phyloP scores from a whole-genome alignment of 208 protist genomes.

The Trypanosoma rangeli region DNA sequence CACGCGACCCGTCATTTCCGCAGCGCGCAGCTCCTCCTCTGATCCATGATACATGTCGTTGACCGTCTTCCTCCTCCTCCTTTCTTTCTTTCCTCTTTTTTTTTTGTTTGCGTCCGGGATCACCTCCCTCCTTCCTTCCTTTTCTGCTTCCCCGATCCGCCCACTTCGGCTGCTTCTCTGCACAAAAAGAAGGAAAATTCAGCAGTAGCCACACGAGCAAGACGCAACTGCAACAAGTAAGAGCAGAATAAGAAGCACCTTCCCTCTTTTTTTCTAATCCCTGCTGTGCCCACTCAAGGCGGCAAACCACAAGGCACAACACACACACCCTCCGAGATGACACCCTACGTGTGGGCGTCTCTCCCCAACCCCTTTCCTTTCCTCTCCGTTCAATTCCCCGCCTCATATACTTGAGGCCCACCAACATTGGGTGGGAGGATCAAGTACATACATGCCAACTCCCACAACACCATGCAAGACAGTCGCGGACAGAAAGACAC shows the following conservation, averaged over 20 bases:
- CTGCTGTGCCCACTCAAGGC: no score
- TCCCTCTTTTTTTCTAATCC: no score
- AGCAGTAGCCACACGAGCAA: no score
- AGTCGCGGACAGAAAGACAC: background rate
- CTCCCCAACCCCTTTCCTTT: no score
- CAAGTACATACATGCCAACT: background rate
- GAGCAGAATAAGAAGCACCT: background rate
- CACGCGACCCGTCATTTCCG: constrained; percentile 29
- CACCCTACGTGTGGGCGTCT: no score
- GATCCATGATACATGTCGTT: constrained; percentile 17
- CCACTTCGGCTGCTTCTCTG: background rate
- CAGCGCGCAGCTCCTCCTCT: constrained; percentile 26
- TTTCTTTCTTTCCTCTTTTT: background rate
- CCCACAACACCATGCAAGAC: background rate
- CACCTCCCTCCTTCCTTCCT: no score
- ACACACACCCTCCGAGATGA: no score
- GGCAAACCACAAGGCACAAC: no score
- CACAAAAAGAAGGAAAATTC: no score
- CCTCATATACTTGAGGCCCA: no score
- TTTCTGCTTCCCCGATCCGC: background rate
- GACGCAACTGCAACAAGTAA: no score
- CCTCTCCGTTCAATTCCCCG: no score
- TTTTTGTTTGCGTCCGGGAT: background rate
- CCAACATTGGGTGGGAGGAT: background rate
- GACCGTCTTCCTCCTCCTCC: background rate